Percentiles rank a stretch among this genome's conserved stretches.
Conservation (phyloP, 495 filamentous ascomycete species). For the Pseudomonodictys pantanalensis region DNA sequence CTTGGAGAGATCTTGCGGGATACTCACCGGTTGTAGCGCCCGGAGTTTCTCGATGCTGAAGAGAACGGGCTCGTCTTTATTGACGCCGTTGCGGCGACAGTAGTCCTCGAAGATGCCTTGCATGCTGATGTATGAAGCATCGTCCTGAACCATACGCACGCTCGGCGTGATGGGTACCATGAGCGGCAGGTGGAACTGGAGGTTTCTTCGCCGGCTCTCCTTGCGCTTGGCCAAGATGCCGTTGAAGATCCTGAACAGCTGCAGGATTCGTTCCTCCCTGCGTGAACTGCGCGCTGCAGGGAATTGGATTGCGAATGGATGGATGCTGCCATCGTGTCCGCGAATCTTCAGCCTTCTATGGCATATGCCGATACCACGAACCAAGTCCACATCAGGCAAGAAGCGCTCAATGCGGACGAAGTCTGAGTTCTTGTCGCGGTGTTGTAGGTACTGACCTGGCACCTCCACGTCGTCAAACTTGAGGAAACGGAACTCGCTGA, state of each 20-base stretch:
- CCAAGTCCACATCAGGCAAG: constrained; percentile 87
- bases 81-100: constrained; percentile 77
- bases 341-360: constrained; percentile 92
- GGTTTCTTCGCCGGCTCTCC: constrained; percentile 86
- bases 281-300: constrained; percentile 87
- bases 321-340: constrained; percentile 94
- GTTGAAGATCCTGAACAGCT: constrained; percentile 98
- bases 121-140: constrained; percentile 87
- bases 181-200: constrained; percentile 91
- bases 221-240: constrained; percentile 83
- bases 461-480: constrained; percentile 99
- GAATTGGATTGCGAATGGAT: constrained; percentile 93
- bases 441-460: constrained; percentile 92
- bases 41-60: constrained; percentile 93
- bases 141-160: constrained; percentile 90
- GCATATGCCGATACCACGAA: constrained; percentile 81
- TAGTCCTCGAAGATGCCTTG: constrained; percentile 95
- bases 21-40: constrained; percentile 49
- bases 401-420: constrained; percentile 96
- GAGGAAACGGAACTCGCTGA: constrained; percentile 94
- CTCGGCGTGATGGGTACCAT: constrained; percentile 93
- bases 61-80: constrained; percentile 91
- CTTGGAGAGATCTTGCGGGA: neutral
- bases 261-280: constrained; percentile 89
- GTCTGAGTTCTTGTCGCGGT: constrained; percentile 97